Percentiles rank a stretch among this genome's conserved stretches.
Evolutionary conservation across 202 grass and related monocot species (phyloP).

Genomic region (Saccharum hybrid): DNA sequence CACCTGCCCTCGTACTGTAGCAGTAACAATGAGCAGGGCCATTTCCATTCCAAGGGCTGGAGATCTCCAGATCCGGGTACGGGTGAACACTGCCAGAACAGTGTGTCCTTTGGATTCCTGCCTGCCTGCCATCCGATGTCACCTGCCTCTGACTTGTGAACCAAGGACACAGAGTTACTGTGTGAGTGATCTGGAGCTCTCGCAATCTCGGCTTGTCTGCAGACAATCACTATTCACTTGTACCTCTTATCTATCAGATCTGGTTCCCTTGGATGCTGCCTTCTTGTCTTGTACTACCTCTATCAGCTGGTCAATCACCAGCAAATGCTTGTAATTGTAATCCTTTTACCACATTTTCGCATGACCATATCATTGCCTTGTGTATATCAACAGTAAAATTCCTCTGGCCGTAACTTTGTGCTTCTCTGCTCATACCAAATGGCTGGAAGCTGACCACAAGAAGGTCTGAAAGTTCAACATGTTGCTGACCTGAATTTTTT

Average conservation of each 20-base stretch:
- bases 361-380: not conserved
- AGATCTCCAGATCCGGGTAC: not conserved
- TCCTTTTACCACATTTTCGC: not conserved
- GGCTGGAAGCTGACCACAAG: not conserved
- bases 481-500: not conserved
- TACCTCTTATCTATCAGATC: conserved; percentile 20
- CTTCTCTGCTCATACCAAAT: not conserved
- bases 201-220: conserved; percentile 22
- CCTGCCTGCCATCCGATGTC: not conserved
- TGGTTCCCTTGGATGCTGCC: conserved; percentile 28
- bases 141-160: conserved; percentile 26
- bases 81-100: not conserved
- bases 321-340: not conserved
- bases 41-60: not conserved
- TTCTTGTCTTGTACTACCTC: not conserved
- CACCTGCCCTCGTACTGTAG: not conserved
- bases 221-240: not conserved
- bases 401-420: not conserved
- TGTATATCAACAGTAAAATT: not conserved
- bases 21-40: not conserved
- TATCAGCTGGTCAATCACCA: not conserved
- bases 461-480: not conserved
- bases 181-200: not conserved
- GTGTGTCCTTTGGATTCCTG: conserved; percentile 37
- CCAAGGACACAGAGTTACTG: conserved; percentile 24